A percentile compares a stretch with the other conserved stretches of the same genome.
phyloP scores from a whole-genome alignment of 164 flowering plant species.

The Pachysandra terminalis region DNA sequence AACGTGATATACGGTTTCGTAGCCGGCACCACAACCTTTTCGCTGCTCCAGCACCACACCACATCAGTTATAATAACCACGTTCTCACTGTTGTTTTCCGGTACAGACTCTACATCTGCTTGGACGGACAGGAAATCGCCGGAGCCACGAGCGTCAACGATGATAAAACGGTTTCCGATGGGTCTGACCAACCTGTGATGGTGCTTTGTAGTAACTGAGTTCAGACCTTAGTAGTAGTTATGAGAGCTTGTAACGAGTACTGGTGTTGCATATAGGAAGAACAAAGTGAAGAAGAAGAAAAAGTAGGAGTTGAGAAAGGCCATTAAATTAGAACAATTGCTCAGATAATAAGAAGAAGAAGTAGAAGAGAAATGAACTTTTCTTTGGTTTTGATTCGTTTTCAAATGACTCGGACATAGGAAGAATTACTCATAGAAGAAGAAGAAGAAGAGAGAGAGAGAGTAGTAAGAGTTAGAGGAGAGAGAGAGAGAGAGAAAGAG shows the following conservation, averaged over 20 bases:
- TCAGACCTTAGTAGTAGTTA: background rate
- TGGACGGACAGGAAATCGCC: slow-evolving; percentile 74
- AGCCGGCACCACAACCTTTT: slow-evolving; percentile 85
- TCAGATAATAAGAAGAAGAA: background rate
- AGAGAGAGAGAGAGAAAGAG: no score
- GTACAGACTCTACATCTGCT: slow-evolving; percentile 69
- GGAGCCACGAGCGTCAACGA: slow-evolving; percentile 50
- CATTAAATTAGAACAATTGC: slow-evolving; percentile 14
- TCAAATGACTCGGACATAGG: no score
- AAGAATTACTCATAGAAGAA: no score
- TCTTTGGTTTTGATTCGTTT: no score
- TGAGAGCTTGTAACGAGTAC: background rate
- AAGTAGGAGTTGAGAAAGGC: background rate
- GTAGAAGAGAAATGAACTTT: no score
- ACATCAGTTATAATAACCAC: slow-evolving; percentile 18
- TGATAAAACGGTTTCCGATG: slow-evolving; percentile 48
- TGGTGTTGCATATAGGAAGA: slow-evolving; percentile 1
- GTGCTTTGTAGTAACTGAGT: slow-evolving; percentile 13
- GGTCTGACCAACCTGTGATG: slow-evolving; percentile 66
- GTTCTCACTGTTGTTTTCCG: slow-evolving; percentile 47
- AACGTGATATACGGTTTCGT: slow-evolving; percentile 83
- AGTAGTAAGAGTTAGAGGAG: no score
- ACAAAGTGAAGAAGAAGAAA: background rate
- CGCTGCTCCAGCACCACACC: slow-evolving; percentile 40
- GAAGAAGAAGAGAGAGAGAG: background rate